Evolutionary conservation across 2,329 filamentous ascomycete genomes (phyloP), one percentile per base, ranked within the genome.

Genomic region (Lomentospora prolificans): DNA sequence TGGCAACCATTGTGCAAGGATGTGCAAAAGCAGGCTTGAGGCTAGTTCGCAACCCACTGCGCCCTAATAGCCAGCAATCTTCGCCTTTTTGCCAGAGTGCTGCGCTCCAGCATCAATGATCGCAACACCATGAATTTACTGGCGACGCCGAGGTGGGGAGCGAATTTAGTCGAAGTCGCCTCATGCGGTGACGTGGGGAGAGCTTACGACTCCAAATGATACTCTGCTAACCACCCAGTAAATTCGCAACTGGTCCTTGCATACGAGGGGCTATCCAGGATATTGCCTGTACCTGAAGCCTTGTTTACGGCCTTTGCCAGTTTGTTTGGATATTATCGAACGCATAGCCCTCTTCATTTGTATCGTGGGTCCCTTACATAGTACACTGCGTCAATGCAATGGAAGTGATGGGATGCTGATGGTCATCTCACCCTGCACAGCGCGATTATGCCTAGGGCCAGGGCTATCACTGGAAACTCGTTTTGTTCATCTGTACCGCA

Each of bases 241-340:
- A 48, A 48, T 48, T 48, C 17, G 44, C 7, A 33, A 33, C 44
- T 44, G 39, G 7, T 19, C 14, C 17, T 48, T n/a, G 44, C 19
- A 48, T 9, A 48, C 19, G 10, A 25, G 19, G 12, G 1, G 44
- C 22, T 48, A 25, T 48, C 44, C 14, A 10, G 44, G 19, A 48
- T 48, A 48, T 48, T 48, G 44, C 44, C 44, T 48, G 44, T 48
- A 48, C 24, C 44, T 48, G 44, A 48, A 48, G 22, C 44, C 17
- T 48, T 48, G 44, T 48, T 48, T 48, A 27, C 39, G 12, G 30
- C 30, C 6, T 12, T 33, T 33, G 30, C 30, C 30, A 6, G 30
- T 33, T 33, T 33, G 30, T 33, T 33, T 33, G 30, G 30, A 33
- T 33, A 7, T 6, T 6, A 33, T 33, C 12, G 30, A n/a, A n/a